Conservation (phyloP, 2,329 filamentous ascomycete species). For the Harringtonia lauricola region DNA sequence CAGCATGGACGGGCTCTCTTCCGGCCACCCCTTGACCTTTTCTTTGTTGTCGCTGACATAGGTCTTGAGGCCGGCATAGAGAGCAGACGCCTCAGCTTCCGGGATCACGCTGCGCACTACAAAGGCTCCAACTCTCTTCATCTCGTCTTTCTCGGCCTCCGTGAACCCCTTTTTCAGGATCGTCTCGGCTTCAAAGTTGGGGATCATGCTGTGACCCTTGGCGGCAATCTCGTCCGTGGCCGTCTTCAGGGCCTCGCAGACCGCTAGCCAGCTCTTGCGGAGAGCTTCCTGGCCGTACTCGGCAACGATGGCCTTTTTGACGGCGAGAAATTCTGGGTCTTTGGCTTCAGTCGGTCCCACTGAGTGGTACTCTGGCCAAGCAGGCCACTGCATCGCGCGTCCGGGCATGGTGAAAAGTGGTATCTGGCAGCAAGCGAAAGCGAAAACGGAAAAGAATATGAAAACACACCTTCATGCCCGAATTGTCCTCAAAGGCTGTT, state of each 20-base stretch:
- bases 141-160: too few relatives aligned
- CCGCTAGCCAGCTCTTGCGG: neutral
- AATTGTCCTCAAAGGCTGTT: too few relatives aligned
- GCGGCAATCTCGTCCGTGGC: neutral
- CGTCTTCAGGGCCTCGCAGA: neutral
- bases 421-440: too few relatives aligned
- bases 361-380: too few relatives aligned
- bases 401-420: too few relatives aligned
- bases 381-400: too few relatives aligned
- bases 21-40: conserved; percentile 22
- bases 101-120: neutral
- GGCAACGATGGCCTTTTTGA: neutral
- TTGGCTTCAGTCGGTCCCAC: neutral
- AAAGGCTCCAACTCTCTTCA: too few relatives aligned
- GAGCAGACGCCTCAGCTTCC: neutral
- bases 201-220: too few relatives aligned
- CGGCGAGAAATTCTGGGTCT: neutral
- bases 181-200: too few relatives aligned
- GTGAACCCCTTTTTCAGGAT: too few relatives aligned
- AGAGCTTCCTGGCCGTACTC: neutral
- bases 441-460: too few relatives aligned
- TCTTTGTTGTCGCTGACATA: conserved; percentile 15
- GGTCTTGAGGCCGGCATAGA: neutral
- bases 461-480: too few relatives aligned
- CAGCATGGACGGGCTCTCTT: conserved; percentile 24